Percentiles rank a stretch among this genome's conserved stretches.
phyloP scores from a whole-genome alignment of 2,329 filamentous ascomycete genomes.

The Exophiala calicioides region DNA sequence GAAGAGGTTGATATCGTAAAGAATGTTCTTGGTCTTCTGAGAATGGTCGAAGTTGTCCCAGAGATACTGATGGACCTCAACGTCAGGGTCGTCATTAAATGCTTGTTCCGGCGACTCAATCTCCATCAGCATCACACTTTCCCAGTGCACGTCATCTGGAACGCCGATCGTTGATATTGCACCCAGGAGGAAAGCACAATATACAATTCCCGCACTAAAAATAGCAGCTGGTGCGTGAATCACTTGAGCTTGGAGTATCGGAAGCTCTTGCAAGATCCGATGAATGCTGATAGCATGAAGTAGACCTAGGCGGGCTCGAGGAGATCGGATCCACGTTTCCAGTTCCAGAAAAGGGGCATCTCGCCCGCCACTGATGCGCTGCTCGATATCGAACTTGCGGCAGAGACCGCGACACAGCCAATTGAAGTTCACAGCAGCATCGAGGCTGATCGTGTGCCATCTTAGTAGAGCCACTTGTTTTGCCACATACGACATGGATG shows the following conservation, averaged over 20 bases:
- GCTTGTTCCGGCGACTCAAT: neutral
- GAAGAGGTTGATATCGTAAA: slow-evolving; percentile 16
- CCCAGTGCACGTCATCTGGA: slow-evolving; percentile 5
- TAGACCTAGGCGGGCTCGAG: slow-evolving; percentile 43
- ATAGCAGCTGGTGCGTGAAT: slow-evolving; percentile 49
- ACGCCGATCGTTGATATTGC: slow-evolving; percentile 30
- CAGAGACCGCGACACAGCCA: slow-evolving; percentile 44
- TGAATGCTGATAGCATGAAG: slow-evolving; percentile 49
- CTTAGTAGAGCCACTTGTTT: slow-evolving; percentile 44
- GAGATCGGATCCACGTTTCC: slow-evolving; percentile 40
- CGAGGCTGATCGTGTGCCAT: slow-evolving; percentile 49
- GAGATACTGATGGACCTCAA: slow-evolving; percentile 6
- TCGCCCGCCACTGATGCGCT: slow-evolving; percentile 40
- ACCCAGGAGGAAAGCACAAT: slow-evolving; percentile 44
- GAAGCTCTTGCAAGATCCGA: slow-evolving; percentile 48
- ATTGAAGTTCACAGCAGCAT: slow-evolving; percentile 45
- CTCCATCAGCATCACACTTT: slow-evolving; percentile 6
- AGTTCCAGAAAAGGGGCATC: slow-evolving; percentile 39
- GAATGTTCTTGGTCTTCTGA: slow-evolving; percentile 3
- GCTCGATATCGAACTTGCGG: slow-evolving; percentile 40
- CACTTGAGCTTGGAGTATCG: slow-evolving; percentile 45
- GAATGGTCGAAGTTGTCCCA: neutral
- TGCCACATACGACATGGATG: slow-evolving; percentile 39
- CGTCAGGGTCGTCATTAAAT: neutral
- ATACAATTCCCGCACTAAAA: slow-evolving; percentile 47